These are phyloP conservation scores for Galerina sulciceps DNA, from an alignment of 768 basidiomycete genomes.

Conservation along the genomic window DNA sequence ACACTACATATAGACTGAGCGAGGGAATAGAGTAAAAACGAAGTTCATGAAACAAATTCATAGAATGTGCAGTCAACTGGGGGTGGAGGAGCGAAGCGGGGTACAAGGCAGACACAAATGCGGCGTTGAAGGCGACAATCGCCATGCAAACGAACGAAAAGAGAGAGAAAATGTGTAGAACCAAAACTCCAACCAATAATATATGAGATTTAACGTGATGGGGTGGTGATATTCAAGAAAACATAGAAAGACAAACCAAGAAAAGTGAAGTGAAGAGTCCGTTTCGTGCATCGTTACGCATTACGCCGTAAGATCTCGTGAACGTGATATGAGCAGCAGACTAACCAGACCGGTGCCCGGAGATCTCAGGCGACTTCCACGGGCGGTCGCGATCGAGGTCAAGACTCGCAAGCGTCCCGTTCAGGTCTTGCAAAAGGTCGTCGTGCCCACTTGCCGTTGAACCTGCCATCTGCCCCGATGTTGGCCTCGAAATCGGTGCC, in stretches of 20 bases:
- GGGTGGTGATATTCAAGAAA: slow-evolving; percentile 31
- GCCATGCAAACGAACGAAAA: too few relatives aligned
- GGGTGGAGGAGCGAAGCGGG: too few relatives aligned
- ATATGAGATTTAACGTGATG: slow-evolving; percentile 37
- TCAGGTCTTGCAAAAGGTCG: slow-evolving; percentile 69
- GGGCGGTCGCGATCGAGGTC: slow-evolving; percentile 52
- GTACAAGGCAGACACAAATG: too few relatives aligned
- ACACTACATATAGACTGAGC: too few relatives aligned
- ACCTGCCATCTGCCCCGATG: slow-evolving; percentile 47
- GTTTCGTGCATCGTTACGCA: slow-evolving; percentile 6
- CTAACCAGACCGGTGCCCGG: slow-evolving; percentile 12
- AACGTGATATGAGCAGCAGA: slow-evolving; percentile 4
- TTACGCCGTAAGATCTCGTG: not conserved
- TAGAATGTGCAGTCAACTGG: too few relatives aligned
- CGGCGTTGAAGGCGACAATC: too few relatives aligned
- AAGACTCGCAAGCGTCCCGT: slow-evolving; percentile 77
- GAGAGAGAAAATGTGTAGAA: too few relatives aligned
- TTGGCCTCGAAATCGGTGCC: slow-evolving; percentile 54
- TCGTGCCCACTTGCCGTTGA: slow-evolving; percentile 40
- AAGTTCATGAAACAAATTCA: too few relatives aligned
- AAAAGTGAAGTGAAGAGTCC: slow-evolving; percentile 7
- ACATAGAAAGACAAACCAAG: slow-evolving; percentile 17
- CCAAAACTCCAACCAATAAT: slow-evolving; percentile 28
- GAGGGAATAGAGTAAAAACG: too few relatives aligned
- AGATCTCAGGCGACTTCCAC: slow-evolving; percentile 29